Evolutionary conservation across 768 basidiomycete genomes (phyloP).

Genomic region (Boletus tomentosulus): DNA sequence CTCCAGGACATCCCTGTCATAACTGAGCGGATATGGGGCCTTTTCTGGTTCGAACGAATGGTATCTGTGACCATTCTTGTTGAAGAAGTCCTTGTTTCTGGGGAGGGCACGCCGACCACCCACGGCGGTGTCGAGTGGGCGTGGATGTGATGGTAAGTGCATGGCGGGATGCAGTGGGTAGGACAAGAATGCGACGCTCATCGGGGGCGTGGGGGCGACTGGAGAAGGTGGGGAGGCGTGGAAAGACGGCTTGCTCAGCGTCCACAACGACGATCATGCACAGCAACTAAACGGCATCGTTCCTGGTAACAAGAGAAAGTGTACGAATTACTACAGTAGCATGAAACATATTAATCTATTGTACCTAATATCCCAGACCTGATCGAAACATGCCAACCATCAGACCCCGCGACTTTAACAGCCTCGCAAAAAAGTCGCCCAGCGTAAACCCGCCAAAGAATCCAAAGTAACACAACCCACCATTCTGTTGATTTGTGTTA

Average conservation of each 20-base stretch:
- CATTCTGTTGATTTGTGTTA: slow-evolving; percentile 29
- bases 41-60: slow-evolving; percentile 71
- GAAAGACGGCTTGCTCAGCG: slow-evolving; percentile 5
- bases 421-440: slow-evolving; percentile 40
- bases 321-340: background rate
- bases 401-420: slow-evolving; percentile 38
- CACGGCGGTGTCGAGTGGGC: slow-evolving; percentile 17
- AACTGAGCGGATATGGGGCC: slow-evolving; percentile 75
- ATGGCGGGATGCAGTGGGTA: slow-evolving; percentile 21
- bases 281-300: background rate
- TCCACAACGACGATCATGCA: slow-evolving; percentile 1
- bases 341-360: slow-evolving; percentile 15
- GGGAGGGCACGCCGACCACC: slow-evolving; percentile 31
- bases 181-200: slow-evolving; percentile 12
- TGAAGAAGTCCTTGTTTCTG: slow-evolving; percentile 52
- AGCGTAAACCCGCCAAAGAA: slow-evolving; percentile 43
- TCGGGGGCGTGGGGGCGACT: slow-evolving; percentile 8
- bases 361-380: slow-evolving; percentile 22
- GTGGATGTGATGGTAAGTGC: slow-evolving; percentile 16
- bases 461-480: slow-evolving; percentile 37
- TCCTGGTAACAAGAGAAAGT: slow-evolving; percentile 3
- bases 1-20: slow-evolving; percentile 63
- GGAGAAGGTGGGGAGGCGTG: slow-evolving; percentile 9
- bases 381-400: slow-evolving; percentile 27
- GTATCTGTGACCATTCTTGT: slow-evolving; percentile 59